Percentiles rank a stretch among this genome's conserved stretches.
These are phyloP conservation scores for Mucor velutinosus DNA, from an alignment of 371 early-diverging fungal species.

Conservation along the genomic window DNA sequence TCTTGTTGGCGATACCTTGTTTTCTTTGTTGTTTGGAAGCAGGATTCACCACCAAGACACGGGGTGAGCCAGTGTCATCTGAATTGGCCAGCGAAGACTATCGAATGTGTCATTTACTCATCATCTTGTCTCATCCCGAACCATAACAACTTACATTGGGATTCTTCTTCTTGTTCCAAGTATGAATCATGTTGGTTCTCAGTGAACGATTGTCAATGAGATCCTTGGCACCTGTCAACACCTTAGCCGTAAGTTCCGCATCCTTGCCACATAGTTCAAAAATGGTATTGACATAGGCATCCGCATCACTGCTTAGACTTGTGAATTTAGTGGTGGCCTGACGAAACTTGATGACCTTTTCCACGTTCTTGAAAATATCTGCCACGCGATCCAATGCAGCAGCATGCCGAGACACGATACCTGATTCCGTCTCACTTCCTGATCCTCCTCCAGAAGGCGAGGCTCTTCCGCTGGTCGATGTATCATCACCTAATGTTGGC, in stretches of 20 bases:
- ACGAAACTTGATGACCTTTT: conserved; percentile 64
- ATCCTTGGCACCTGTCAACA: conserved; percentile 55
- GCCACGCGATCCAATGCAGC: conserved; percentile 52
- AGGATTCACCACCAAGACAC: conserved; percentile 18
- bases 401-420: conserved; percentile 40
- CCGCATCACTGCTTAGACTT: conserved; percentile 44
- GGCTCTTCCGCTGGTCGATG: conserved; percentile 20
- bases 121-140: background rate
- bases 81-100: background rate
- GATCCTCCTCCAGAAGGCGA: conserved; percentile 7
- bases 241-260: conserved; percentile 49
- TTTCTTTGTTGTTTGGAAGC: background rate
- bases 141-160: conserved; percentile 35
- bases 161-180: conserved; percentile 71
- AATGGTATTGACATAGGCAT: conserved; percentile 57
- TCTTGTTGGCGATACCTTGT: background rate
- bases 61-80: conserved; percentile 10
- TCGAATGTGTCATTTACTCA: background rate
- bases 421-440: conserved; percentile 5
- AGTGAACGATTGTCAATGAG: conserved; percentile 54
- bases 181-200: conserved; percentile 65
- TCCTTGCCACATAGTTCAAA: conserved; percentile 50
- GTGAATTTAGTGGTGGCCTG: conserved; percentile 53
- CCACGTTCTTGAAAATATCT: conserved; percentile 47
- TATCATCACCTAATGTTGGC: conserved; percentile 26